Evolutionary conservation across 2,329 filamentous ascomycete genomes (phyloP).

Genomic region (Calonectria leucothoes): DNA sequence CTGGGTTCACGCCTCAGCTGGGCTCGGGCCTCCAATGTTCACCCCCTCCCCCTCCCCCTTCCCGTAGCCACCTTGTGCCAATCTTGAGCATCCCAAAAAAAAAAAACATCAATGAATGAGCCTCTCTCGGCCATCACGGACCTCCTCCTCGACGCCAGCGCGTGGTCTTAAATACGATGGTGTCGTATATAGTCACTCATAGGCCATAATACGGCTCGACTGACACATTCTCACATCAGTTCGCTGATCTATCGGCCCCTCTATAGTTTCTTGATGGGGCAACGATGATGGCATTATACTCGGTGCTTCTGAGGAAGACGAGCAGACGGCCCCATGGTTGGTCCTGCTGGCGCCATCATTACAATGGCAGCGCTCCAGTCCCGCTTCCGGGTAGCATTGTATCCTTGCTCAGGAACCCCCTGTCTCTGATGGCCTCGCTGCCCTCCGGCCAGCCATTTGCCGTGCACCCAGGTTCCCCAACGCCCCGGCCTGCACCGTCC

Average conservation of each 20-base stretch:
- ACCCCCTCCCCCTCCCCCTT: slow-evolving; percentile 11
- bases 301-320: background rate
- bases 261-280: background rate
- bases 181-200: slow-evolving; percentile 1
- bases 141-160: slow-evolving; percentile 7
- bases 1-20: background rate
- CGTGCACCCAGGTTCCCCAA: slow-evolving; percentile 4
- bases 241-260: background rate
- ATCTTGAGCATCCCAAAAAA: slow-evolving; percentile 2
- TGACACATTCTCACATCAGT: background rate
- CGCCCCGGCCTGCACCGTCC: slow-evolving; percentile 13
- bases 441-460: slow-evolving; percentile 26
- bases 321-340: slow-evolving; percentile 6
- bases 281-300: background rate
- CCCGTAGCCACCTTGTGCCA: background rate
- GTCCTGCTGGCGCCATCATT: slow-evolving; percentile 18
- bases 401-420: slow-evolving; percentile 30
- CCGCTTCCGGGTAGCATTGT: slow-evolving; percentile 12
- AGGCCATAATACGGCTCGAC: background rate
- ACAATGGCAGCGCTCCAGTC: slow-evolving; percentile 32
- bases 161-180: background rate
- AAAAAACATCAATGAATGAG: background rate
- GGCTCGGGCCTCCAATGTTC: background rate
- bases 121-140: background rate
- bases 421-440: slow-evolving; percentile 33